phyloP scores from a whole-genome alignment of 805 yeast species.

The Teunomyces barrocoloradensis region DNA sequence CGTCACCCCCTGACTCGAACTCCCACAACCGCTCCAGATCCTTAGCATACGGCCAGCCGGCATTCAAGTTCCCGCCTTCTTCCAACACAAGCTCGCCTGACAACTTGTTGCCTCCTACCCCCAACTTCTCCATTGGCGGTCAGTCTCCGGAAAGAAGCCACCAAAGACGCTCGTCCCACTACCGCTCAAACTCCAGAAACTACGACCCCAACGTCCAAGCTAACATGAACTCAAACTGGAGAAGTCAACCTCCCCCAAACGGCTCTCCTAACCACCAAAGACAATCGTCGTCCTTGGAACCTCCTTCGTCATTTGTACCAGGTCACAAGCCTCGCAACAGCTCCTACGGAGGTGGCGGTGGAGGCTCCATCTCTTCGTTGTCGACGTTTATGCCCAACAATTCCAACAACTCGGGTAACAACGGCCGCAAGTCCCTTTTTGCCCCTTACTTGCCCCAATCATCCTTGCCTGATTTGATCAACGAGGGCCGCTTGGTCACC shows the following conservation, averaged over 20 bases:
- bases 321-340: slow-evolving; percentile 72
- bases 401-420: slow-evolving; percentile 15
- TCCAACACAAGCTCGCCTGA: slow-evolving; percentile 16
- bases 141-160: slow-evolving; percentile 39
- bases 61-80: slow-evolving; percentile 58
- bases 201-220: slow-evolving; percentile 31
- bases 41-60: slow-evolving; percentile 44
- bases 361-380: slow-evolving; percentile 55
- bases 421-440: slow-evolving; percentile 74
- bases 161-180: slow-evolving; percentile 40
- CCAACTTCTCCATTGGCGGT: slow-evolving; percentile 41
- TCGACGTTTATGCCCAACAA: slow-evolving; percentile 34
- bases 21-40: slow-evolving; percentile 37
- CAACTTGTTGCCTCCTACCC: slow-evolving; percentile 51
- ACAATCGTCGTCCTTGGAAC: slow-evolving; percentile 30
- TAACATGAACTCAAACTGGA: slow-evolving; percentile 61
- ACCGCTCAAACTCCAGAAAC: slow-evolving; percentile 37
- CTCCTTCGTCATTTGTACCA: slow-evolving; percentile 56
- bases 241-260: slow-evolving; percentile 49
- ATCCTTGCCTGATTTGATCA: slow-evolving; percentile 81
- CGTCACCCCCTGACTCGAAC: slow-evolving; percentile 9
- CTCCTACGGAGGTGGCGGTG: slow-evolving; percentile 60
- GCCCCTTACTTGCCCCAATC: slow-evolving; percentile 96
- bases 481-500: slow-evolving; percentile 87
- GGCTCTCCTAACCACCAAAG: slow-evolving; percentile 18